Percentiles rank a stretch among this genome's conserved stretches.
phyloP scores from a whole-genome alignment of 2,329 filamentous ascomycete genomes.

The Stemphylium vesicarium region DNA sequence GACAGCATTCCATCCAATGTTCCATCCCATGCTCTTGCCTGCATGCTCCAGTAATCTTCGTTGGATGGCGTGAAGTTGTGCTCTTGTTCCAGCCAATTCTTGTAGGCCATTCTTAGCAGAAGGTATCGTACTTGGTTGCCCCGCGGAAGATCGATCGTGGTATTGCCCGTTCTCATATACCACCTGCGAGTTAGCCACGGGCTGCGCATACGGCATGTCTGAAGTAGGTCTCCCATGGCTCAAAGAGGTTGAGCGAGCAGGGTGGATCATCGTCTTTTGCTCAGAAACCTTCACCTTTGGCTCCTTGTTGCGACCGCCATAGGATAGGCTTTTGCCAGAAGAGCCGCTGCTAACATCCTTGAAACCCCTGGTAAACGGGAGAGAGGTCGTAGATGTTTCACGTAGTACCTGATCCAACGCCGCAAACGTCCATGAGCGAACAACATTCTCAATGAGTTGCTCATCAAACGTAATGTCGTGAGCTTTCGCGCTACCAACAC shows the following conservation, averaged over 20 bases:
- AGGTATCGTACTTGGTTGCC: slow-evolving; percentile 26
- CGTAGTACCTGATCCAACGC: slow-evolving; percentile 77
- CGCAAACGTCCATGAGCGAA: slow-evolving; percentile 79
- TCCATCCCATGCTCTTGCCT: slow-evolving; percentile 76
- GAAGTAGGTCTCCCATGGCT: slow-evolving; percentile 41
- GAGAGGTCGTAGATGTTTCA: slow-evolving; percentile 72
- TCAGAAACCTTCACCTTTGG: slow-evolving; percentile 69
- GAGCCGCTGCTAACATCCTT: slow-evolving; percentile 36
- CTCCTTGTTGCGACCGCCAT: slow-evolving; percentile 59
- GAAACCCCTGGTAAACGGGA: slow-evolving; percentile 63
- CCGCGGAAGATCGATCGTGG: slow-evolving; percentile 35
- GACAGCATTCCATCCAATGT: slow-evolving; percentile 70
- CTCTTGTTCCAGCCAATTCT: slow-evolving; percentile 80
- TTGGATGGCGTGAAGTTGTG: slow-evolving; percentile 80
- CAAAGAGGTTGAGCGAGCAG: slow-evolving; percentile 68
- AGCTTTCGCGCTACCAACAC: slow-evolving; percentile 36
- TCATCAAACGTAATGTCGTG: slow-evolving; percentile 42
- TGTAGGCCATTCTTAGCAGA: slow-evolving; percentile 68
- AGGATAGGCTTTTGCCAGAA: slow-evolving; percentile 57
- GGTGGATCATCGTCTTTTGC: slow-evolving; percentile 74
- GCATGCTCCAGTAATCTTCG: slow-evolving; percentile 78
- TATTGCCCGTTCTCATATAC: slow-evolving; percentile 50
- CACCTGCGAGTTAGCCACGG: slow-evolving; percentile 38
- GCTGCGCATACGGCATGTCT: slow-evolving; percentile 44
- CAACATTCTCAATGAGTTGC: slow-evolving; percentile 73